A percentile compares a stretch with the other conserved stretches of the same genome.
These are phyloP conservation scores for Paecilomyces niveus DNA, from an alignment of 2,329 filamentous ascomycete genomes.

Conservation along the genomic window DNA sequence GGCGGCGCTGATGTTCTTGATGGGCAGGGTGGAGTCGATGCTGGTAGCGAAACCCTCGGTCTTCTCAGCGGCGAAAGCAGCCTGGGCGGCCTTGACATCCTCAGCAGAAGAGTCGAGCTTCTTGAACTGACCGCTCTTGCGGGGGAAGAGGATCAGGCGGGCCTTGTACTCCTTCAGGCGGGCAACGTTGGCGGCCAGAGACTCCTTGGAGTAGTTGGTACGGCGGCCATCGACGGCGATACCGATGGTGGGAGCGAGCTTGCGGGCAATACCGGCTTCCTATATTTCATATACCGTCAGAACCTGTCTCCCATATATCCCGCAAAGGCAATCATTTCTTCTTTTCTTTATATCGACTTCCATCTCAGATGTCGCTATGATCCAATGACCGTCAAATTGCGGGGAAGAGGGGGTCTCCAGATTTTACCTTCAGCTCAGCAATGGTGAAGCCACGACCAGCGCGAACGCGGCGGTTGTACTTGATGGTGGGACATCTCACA, in stretches of 20 bases:
- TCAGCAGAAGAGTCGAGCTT: conserved; percentile 81
- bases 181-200: conserved; percentile 87
- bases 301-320: neutral
- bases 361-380: neutral
- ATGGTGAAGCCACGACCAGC: conserved; percentile 97
- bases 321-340: neutral
- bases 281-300: conserved; percentile 30
- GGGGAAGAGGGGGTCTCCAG: neutral
- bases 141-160: conserved; percentile 95
- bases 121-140: conserved; percentile 90
- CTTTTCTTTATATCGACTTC: neutral
- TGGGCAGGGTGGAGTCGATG: conserved; percentile 60
- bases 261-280: conserved; percentile 94
- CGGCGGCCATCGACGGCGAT: conserved; percentile 95
- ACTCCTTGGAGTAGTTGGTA: conserved; percentile 95
- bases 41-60: conserved; percentile 46
- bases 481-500: conserved; percentile 95
- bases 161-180: conserved; percentile 97
- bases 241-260: conserved; percentile 90
- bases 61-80: conserved; percentile 44
- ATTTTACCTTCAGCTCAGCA: conserved; percentile 88
- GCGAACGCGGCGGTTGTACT: conserved; percentile 98
- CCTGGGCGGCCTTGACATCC: conserved; percentile 65
- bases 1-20: conserved; percentile 54
- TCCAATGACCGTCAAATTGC: neutral